Evolutionary conservation across 148 eudicot species (phyloP), one percentile per base, ranked within the genome.

Genomic region (Heliosperma pusillum): DNA sequence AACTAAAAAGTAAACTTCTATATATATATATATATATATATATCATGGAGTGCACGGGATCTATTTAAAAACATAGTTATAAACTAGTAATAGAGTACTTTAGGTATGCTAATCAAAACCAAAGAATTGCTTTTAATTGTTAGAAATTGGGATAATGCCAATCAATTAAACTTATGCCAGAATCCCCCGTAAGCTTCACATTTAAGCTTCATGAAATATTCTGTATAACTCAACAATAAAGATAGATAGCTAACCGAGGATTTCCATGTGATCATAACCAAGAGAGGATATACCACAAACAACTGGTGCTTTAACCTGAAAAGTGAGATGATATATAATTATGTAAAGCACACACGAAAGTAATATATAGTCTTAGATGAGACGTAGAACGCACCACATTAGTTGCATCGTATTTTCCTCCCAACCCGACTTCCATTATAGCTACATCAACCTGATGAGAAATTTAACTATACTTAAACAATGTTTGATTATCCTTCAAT

Each of bases 221-320:
- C 42, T 10, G 42, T 17, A 5, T 47, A 44, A 10, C 16, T 42
- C 25, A 36, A 36, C 15, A 7, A 62, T 26, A 45, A 19, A 82
- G 79, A 81, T 68, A 60, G 79, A 79, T 73, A 47, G 84, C 98
- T 89, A 80, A 95, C 99, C 99, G 78, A 95, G 94, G 73, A 95
- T 95, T 88, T 95, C 99, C 89, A 92, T 88, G 88, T 95, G 99
- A 87, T 95, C 99, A 82, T 85, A 95, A 77, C 99, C 99, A 30
- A 95, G 94, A 61, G 99, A 95, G 73, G 99, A 78, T 83, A 95
- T 85, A 71, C 99, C 99, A 79, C 99, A 95, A 55, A 95, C 99
- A 67, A 89, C 79, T 50, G 99, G 99, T 71, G 79, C 76, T 78
- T 95, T 81, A 71, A 95, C 97, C 99, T 95, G 91, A 80, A 82